A percentile compares a stretch with the other conserved stretches of the same genome.
phyloP scores from a whole-genome alignment of 208 protist genomes.

The Wallacemonas sp. region DNA sequence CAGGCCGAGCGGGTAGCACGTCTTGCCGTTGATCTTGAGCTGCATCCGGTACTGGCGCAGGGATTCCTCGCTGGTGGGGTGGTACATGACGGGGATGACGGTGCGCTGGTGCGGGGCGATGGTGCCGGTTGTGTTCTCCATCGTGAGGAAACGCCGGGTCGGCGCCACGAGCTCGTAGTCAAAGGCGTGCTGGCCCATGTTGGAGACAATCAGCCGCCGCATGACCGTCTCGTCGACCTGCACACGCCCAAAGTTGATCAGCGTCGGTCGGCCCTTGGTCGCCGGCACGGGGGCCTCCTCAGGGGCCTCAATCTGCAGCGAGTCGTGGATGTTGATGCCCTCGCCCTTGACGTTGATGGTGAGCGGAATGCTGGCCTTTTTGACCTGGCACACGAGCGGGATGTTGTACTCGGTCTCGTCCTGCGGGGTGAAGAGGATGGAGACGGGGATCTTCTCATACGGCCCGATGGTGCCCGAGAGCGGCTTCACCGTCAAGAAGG shows the following conservation, averaged over 20 bases:
- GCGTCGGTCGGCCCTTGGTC: conserved; percentile 36
- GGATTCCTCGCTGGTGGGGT: conserved; percentile 67
- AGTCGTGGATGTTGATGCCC: conserved; percentile 92
- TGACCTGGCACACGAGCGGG: conserved; percentile 89
- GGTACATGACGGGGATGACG: conserved; percentile 80
- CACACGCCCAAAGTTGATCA: conserved; percentile 91
- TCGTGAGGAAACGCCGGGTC: conserved; percentile 42
- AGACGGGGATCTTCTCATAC: conserved; percentile 68
- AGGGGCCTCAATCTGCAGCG: conserved; percentile 67
- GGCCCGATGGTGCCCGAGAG: conserved; percentile 76
- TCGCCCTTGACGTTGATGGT: conserved; percentile 97
- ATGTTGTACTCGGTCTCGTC: conserved; percentile 94
- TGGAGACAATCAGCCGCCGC: conserved; percentile 84
- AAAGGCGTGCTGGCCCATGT: conserved; percentile 90
- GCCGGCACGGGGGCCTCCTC: conserved; percentile 43
- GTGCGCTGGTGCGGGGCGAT: conserved; percentile 66
- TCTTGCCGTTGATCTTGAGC: conserved; percentile 83
- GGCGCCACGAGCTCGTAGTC: conserved; percentile 78
- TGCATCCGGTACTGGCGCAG: conserved; percentile 71
- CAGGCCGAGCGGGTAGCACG: conserved; percentile 84
- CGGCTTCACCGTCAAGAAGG: conserved; percentile 82
- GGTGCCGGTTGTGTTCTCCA: conserved; percentile 66
- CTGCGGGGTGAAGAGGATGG: conserved; percentile 85
- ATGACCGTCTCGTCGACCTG: conserved; percentile 88
- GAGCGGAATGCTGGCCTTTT: conserved; percentile 90